phyloP scores from a whole-genome alignment of 164 flowering plant species.

The Chloranthus sessilifolius region DNA sequence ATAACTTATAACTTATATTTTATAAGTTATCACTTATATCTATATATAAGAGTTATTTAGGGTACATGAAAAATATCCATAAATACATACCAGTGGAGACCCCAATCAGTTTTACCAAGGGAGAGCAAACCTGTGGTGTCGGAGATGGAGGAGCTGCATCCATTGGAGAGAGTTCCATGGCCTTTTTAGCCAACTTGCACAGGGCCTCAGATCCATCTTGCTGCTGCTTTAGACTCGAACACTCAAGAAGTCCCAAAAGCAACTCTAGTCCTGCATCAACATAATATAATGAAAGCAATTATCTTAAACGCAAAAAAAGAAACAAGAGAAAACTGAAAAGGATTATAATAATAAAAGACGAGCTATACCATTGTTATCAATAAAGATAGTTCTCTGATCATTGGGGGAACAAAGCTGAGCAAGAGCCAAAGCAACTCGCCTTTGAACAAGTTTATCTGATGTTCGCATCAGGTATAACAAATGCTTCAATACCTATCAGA shows the following conservation, averaged over 20 bases:
- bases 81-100: no score
- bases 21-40: no score
- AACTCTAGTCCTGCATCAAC: constrained; percentile 63
- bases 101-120: no score
- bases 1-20: no score
- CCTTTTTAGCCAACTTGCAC: constrained; percentile 75
- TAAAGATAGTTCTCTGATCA: constrained; percentile 76
- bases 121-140: constrained; percentile 63
- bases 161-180: constrained; percentile 65
- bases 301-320: background rate
- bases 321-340: background rate
- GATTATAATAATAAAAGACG: background rate
- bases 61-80: no score
- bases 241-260: constrained; percentile 78
- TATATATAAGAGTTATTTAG: no score
- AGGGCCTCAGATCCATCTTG: constrained; percentile 83
- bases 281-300: background rate
- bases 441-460: constrained; percentile 62
- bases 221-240: constrained; percentile 61
- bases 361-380: constrained; percentile 69
- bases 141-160: constrained; percentile 99
- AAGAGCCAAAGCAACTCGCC: constrained; percentile 91
- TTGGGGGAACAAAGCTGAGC: constrained; percentile 93
- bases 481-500: constrained; percentile 65
- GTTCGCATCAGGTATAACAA: constrained; percentile 78